phyloP scores from a whole-genome alignment of 345 rosid genomes.

The Gynandropsis gynandra region DNA sequence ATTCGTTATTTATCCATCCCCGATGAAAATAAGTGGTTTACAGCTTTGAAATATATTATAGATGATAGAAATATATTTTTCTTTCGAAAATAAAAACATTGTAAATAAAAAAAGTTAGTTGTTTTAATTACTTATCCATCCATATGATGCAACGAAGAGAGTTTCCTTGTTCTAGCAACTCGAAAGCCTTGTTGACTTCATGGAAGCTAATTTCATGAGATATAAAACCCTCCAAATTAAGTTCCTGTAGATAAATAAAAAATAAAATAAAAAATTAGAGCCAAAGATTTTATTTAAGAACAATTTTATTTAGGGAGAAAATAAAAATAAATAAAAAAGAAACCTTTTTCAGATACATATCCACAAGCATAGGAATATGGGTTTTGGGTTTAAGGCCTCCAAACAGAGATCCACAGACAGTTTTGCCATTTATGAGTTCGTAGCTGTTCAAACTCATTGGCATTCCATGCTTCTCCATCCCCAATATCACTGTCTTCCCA shows the following conservation, averaged over 20 bases:
- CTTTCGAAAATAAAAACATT: no score
- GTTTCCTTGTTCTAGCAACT: conserved; percentile 38
- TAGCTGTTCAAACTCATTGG: conserved; percentile 29
- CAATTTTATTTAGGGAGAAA: background rate
- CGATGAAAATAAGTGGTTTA: no score
- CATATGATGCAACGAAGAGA: conserved; percentile 50
- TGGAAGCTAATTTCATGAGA: conserved; percentile 42
- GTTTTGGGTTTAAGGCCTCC: conserved; percentile 59
- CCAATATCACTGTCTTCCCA: conserved; percentile 61
- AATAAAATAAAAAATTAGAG: background rate
- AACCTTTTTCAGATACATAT: conserved; percentile 35
- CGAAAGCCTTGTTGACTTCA: conserved; percentile 58
- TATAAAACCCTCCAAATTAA: conserved; percentile 37
- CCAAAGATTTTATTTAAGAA: background rate
- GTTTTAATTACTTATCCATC: conserved; percentile 42
- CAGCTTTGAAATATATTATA: no score
- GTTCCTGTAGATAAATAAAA: conserved; percentile 30
- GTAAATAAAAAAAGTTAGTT: no score
- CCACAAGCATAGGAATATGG: conserved; percentile 40
- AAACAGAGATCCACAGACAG: conserved; percentile 35
- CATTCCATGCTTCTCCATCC: conserved; percentile 32
- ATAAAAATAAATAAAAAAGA: background rate
- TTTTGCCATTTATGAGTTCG: conserved; percentile 41
- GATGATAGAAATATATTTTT: no score
- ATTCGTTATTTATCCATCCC: no score